Evolutionary conservation across 1,139 yeast species (phyloP).

Genomic region (Tardiomyces digboiensis): DNA sequence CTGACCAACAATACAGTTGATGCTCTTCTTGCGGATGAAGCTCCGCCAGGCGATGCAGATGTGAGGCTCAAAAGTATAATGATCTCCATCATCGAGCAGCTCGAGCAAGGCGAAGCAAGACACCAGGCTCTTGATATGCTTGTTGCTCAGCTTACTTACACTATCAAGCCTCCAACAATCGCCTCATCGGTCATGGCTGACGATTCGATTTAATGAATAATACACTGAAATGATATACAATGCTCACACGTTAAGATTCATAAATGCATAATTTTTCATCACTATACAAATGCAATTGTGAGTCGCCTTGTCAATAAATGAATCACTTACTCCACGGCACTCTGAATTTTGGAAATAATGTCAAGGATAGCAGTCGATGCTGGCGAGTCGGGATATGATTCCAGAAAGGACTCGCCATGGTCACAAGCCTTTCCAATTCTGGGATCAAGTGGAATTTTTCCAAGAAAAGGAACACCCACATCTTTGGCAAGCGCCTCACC

Average conservation of each 20-base stretch:
- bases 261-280: too few species aligned
- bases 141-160: not conserved
- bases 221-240: too few species aligned
- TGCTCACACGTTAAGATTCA: too few species aligned
- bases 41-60: not conserved
- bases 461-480: constrained; percentile 65
- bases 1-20: not conserved
- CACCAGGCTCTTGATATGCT: not conserved
- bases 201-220: not conserved
- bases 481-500: constrained; percentile 81
- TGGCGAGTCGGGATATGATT: constrained; percentile 82
- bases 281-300: too few species aligned
- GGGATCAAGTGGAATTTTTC: constrained; percentile 94
- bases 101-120: not conserved
- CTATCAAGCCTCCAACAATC: not conserved
- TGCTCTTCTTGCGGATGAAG: not conserved
- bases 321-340: constrained; percentile 6
- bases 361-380: constrained; percentile 81
- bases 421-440: constrained; percentile 89
- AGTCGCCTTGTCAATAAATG: too few species aligned
- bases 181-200: not conserved
- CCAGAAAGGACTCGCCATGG: constrained; percentile 72
- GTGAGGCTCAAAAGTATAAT: not conserved
- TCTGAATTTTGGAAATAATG: constrained; percentile 51
- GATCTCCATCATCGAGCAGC: not conserved